These are phyloP conservation scores for Sporothrix globosa DNA, from an alignment of 2,329 filamentous ascomycete species.

Conservation along the genomic window DNA sequence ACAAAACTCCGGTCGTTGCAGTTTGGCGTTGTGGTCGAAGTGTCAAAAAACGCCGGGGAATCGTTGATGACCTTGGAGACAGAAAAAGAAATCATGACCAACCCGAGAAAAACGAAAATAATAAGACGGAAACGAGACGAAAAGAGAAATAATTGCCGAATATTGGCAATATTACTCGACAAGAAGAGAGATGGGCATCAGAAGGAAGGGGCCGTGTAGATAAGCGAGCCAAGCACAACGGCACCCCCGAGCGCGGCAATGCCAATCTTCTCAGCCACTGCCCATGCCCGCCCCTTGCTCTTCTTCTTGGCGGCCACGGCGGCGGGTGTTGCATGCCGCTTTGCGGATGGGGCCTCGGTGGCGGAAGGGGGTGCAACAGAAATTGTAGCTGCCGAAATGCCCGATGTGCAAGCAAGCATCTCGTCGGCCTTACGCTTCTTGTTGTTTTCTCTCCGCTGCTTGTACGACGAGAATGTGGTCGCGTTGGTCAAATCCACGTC, in stretches of 20 bases:
- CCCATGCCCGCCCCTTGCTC: constrained; percentile 26
- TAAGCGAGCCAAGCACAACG: constrained; percentile 45
- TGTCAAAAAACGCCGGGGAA: not conserved
- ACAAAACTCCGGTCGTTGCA: constrained; percentile 9
- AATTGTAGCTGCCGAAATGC: not conserved
- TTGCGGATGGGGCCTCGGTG: constrained; percentile 14
- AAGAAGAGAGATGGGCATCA: constrained; percentile 9
- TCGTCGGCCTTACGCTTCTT: constrained; percentile 44
- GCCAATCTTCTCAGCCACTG: constrained; percentile 39
- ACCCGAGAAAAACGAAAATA: not conserved
- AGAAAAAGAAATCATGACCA: not conserved
- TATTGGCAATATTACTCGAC: not conserved
- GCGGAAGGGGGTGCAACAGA: not conserved
- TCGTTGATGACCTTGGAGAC: not conserved
- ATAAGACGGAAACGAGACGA: not conserved
- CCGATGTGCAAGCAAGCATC: constrained; percentile 34
- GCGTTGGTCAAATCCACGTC: not conserved
- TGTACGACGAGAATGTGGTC: not conserved
- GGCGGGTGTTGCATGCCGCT: constrained; percentile 33
- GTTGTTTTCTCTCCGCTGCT: not conserved
- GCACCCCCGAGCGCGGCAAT: constrained; percentile 47
- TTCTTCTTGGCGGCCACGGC: constrained; percentile 22
- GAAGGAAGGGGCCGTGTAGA: constrained; percentile 47
- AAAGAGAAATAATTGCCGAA: not conserved
- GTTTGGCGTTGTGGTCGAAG: not conserved